These are phyloP conservation scores for Lasiosphaeria ovina DNA, from an alignment of 495 filamentous ascomycete genomes.

Conservation along the genomic window DNA sequence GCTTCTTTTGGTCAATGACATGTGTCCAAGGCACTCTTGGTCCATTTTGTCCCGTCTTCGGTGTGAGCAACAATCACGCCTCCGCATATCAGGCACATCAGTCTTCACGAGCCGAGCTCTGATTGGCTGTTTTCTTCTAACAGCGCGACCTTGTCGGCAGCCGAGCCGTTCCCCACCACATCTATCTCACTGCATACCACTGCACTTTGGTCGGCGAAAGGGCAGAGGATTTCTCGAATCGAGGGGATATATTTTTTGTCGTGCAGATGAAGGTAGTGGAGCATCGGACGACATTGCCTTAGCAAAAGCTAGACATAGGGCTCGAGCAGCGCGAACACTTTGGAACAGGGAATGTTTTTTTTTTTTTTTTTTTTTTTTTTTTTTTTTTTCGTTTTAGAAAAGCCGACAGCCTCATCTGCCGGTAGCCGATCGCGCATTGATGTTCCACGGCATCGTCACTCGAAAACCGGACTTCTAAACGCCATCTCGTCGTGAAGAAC, in stretches of 20 bases:
- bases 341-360: too few species aligned
- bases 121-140: conserved; percentile 5
- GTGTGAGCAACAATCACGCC: conserved; percentile 24
- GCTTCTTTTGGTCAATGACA: conserved; percentile 10
- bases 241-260: too few species aligned
- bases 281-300: too few species aligned
- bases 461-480: conserved; percentile 1
- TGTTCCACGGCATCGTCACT: conserved; percentile 2
- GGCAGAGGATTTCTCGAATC: too few species aligned
- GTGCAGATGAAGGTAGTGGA: too few species aligned
- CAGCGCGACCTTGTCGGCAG: background rate
- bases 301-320: too few species aligned
- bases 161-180: background rate
- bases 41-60: conserved; percentile 30
- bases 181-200: background rate
- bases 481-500: conserved; percentile 14
- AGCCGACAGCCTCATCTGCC: conserved; percentile 18
- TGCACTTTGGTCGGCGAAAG: background rate
- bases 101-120: conserved; percentile 4
- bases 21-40: conserved; percentile 8
- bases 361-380: too few species aligned
- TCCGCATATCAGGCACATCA: conserved; percentile 15
- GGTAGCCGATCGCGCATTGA: conserved; percentile 15
- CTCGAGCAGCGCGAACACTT: too few species aligned
- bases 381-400: too few species aligned